phyloP scores from a whole-genome alignment of 352 stramenopile species.

The Pythium scleroteichum region DNA sequence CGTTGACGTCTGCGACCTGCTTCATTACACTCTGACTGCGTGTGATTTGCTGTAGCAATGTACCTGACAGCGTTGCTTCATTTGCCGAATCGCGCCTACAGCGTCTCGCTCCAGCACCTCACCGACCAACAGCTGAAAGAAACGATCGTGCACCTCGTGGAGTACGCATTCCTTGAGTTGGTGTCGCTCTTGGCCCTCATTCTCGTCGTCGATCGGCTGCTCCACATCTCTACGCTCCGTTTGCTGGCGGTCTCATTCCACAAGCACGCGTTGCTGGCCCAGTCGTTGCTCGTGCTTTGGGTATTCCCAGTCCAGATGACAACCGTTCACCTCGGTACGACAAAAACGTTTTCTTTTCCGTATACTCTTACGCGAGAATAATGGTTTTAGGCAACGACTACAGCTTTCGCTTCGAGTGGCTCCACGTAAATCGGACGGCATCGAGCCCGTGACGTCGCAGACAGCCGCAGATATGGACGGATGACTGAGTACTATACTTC shows the following conservation, averaged over 20 bases:
- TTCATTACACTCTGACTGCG: too few species aligned
- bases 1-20: background rate
- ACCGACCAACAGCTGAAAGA: background rate
- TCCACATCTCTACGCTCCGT: constrained; percentile 19
- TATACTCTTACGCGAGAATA: too few species aligned
- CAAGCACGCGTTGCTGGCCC: constrained; percentile 33
- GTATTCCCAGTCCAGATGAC: constrained; percentile 22
- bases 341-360: too few species aligned
- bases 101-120: constrained; percentile 14
- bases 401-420: constrained; percentile 14
- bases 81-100: constrained; percentile 29
- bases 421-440: background rate
- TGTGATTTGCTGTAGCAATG: background rate
- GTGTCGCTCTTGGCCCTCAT: constrained; percentile 26
- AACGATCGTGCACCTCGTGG: constrained; percentile 8
- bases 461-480: too few species aligned
- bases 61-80: constrained; percentile 22
- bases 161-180: constrained; percentile 34
- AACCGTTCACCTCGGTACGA: constrained; percentile 14
- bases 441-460: too few species aligned
- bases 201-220: constrained; percentile 23
- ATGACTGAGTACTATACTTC: too few species aligned
- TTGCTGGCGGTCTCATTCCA: constrained; percentile 35
- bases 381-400: constrained; percentile 6
- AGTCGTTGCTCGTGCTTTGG: constrained; percentile 27